These are phyloP conservation scores for Verticillium longisporum DNA, from an alignment of 2,329 filamentous ascomycete species.

Conservation along the genomic window DNA sequence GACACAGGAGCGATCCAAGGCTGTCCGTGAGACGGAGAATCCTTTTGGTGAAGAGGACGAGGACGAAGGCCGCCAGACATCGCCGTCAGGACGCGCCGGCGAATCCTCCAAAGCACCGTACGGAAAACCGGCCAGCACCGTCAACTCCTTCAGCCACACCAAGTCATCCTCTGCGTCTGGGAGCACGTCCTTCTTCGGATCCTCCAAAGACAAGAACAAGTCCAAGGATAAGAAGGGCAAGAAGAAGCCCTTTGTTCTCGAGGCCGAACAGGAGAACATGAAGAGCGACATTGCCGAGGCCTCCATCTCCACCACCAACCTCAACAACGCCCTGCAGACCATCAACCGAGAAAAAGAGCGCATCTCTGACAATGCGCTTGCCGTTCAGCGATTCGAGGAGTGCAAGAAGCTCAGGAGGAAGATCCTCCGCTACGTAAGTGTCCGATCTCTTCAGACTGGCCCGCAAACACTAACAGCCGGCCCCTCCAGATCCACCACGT, in stretches of 20 bases:
- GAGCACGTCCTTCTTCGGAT: slow-evolving; percentile 31
- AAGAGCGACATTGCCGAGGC: slow-evolving; percentile 83
- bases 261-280: slow-evolving; percentile 81
- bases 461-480: not conserved
- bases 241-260: slow-evolving; percentile 68
- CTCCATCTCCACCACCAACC: slow-evolving; percentile 83
- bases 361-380: slow-evolving; percentile 76
- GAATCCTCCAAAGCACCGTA: slow-evolving; percentile 16
- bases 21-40: slow-evolving; percentile 72
- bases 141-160: slow-evolving; percentile 15
- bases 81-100: slow-evolving; percentile 18
- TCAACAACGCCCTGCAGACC: slow-evolving; percentile 78
- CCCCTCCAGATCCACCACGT: slow-evolving; percentile 69
- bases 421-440: slow-evolving; percentile 71
- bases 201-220: slow-evolving; percentile 39
- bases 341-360: slow-evolving; percentile 86
- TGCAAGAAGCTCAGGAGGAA: slow-evolving; percentile 82
- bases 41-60: slow-evolving; percentile 64
- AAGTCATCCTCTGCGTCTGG: slow-evolving; percentile 31
- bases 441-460: slow-evolving; percentile 11
- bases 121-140: slow-evolving; percentile 6
- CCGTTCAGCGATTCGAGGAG: slow-evolving; percentile 70
- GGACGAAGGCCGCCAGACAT: slow-evolving; percentile 32
- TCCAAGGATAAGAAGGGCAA: slow-evolving; percentile 48
- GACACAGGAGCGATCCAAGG: slow-evolving; percentile 73